Percentiles rank a stretch among this genome's conserved stretches.
Conservation (phyloP, 768 basidiomycete species). For the Cantharellus cinnabarinus region DNA sequence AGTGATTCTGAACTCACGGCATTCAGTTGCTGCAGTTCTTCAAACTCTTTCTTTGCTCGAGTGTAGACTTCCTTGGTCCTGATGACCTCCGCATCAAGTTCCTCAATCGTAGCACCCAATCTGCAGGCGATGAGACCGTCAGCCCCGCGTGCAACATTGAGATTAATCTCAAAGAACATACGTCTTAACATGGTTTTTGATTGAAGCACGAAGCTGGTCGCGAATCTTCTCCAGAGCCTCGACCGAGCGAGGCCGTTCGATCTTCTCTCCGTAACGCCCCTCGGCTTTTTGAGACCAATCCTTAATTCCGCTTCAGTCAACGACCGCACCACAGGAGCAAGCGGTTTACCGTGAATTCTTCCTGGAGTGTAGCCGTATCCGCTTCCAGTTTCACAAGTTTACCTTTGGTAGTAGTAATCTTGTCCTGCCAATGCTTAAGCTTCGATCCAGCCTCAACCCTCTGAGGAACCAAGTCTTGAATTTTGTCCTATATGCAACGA, state of each 20-base stretch:
- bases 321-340: background rate
- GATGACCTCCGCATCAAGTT: constrained; percentile 53
- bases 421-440: constrained; percentile 21
- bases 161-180: background rate
- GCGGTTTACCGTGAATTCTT: constrained; percentile 37
- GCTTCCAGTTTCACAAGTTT: constrained; percentile 27
- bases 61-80: constrained; percentile 38
- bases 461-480: background rate
- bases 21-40: constrained; percentile 41
- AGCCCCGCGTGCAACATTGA: background rate
- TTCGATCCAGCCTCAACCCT: background rate
- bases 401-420: constrained; percentile 34
- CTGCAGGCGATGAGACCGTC: constrained; percentile 17
- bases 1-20: constrained; percentile 25
- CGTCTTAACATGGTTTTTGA: constrained; percentile 43
- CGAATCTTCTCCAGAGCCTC: constrained; percentile 39
- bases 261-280: constrained; percentile 27
- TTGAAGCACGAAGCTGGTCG: constrained; percentile 21
- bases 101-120: constrained; percentile 57
- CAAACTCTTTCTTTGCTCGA: constrained; percentile 39
- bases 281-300: constrained; percentile 45
- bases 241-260: constrained; percentile 27
- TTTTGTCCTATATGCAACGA: background rate
- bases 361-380: constrained; percentile 29
- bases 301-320: constrained; percentile 8